Evolutionary conservation across 2,329 filamentous ascomycete species (phyloP).

Genomic region (Ustilaginoidea virens): DNA sequence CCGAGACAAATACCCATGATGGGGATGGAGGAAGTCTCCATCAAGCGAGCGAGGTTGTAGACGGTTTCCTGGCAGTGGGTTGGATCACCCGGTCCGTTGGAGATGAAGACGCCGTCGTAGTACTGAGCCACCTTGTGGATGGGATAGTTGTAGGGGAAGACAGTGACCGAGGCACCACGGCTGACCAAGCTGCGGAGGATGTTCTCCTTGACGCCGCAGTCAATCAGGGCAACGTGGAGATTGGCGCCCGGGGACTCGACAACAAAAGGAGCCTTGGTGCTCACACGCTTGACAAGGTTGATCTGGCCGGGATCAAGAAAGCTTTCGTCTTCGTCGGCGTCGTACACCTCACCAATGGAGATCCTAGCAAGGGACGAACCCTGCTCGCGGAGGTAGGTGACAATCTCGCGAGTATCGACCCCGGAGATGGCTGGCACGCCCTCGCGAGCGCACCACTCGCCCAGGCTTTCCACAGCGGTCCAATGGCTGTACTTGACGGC

Average conservation of each 20-base stretch:
- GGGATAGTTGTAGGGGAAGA: conserved; percentile 92
- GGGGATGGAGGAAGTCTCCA: conserved; percentile 79
- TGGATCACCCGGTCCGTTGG: conserved; percentile 94
- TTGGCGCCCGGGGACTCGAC: conserved; percentile 71
- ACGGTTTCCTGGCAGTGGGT: conserved; percentile 92
- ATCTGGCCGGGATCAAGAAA: conserved; percentile 92
- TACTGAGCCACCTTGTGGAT: conserved; percentile 97
- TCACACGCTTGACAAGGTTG: conserved; percentile 90
- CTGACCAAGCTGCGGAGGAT: conserved; percentile 88
- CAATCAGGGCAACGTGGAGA: conserved; percentile 85
- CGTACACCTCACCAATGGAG: conserved; percentile 92
- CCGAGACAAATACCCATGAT: conserved; percentile 98
- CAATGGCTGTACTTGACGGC: conserved; percentile 93
- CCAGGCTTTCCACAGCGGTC: conserved; percentile 90
- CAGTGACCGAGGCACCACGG: conserved; percentile 82
- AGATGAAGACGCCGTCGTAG: conserved; percentile 98
- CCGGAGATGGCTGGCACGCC: conserved; percentile 92
- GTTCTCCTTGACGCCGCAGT: conserved; percentile 99
- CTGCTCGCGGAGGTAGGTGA: conserved; percentile 89
- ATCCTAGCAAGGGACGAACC: conserved; percentile 92
- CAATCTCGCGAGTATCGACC: conserved; percentile 91
- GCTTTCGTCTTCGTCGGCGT: conserved; percentile 93
- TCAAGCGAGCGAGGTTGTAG: conserved; percentile 79
- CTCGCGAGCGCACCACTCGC: conserved; percentile 90
- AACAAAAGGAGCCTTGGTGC: conserved; percentile 96